Percentiles rank a stretch among this genome's conserved stretches.
Evolutionary conservation across 2,329 filamentous ascomycete species (phyloP).

Genomic region (Aciculosporium take): DNA sequence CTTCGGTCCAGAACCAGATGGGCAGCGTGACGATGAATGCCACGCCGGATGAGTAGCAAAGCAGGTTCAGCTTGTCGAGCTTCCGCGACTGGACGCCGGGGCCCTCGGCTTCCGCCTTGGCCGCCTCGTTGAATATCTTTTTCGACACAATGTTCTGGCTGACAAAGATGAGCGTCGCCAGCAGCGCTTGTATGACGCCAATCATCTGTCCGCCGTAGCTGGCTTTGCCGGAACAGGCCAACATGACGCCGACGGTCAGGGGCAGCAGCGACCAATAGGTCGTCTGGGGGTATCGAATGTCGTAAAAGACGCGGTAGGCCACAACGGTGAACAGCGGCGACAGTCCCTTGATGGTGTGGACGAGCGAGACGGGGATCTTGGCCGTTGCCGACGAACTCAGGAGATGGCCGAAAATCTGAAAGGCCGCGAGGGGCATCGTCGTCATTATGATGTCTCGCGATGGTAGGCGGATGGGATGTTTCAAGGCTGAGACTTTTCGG

Average conservation of each 20-base stretch:
- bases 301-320: constrained; percentile 79
- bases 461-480: constrained; percentile 70
- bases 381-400: constrained; percentile 87
- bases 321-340: constrained; percentile 91
- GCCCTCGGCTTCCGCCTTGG: constrained; percentile 66
- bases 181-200: constrained; percentile 77
- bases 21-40: constrained; percentile 80
- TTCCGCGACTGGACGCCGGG: constrained; percentile 52
- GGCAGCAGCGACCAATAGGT: constrained; percentile 88
- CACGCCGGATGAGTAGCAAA: constrained; percentile 92
- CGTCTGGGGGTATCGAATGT: constrained; percentile 72
- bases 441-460: constrained; percentile 69
- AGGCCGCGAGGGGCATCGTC: constrained; percentile 80
- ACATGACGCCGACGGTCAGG: constrained; percentile 83
- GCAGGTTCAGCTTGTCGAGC: constrained; percentile 87
- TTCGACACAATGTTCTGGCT: constrained; percentile 99
- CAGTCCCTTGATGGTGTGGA: constrained; percentile 96
- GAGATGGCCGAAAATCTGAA: constrained; percentile 88
- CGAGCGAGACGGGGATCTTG: constrained; percentile 88
- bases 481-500: constrained; percentile 60
- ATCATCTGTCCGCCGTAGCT: constrained; percentile 71
- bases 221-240: constrained; percentile 79
- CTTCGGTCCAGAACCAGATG: constrained; percentile 89
- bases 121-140: constrained; percentile 89
- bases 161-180: constrained; percentile 88